Percentiles rank a stretch among this genome's conserved stretches.
These are phyloP conservation scores for Teunomyces pallodes DNA, from an alignment of 805 yeast species.

Conservation along the genomic window DNA sequence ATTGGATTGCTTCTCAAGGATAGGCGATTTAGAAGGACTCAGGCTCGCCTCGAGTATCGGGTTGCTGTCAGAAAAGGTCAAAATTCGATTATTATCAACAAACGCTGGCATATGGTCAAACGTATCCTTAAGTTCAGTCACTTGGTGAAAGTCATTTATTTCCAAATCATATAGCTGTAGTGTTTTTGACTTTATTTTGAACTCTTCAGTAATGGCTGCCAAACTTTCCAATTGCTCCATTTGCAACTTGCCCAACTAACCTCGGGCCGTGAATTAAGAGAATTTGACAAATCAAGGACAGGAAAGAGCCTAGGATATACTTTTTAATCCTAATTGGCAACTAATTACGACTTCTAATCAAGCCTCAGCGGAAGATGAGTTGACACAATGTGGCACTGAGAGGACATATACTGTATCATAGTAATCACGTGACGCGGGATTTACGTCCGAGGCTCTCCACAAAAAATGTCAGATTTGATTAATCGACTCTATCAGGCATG, in stretches of 20 bases:
- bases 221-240: conserved; percentile 23
- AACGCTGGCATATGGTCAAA: conserved; percentile 1
- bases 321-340: not conserved
- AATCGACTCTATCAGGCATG: conserved; percentile 38
- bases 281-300: no score
- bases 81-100: not conserved
- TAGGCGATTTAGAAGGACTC: not conserved
- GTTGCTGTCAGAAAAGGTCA: not conserved
- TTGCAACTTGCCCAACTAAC: not conserved
- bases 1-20: not conserved
- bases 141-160: not conserved
- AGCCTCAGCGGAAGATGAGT: not conserved
- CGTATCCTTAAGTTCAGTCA: not conserved
- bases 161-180: conserved; percentile 13
- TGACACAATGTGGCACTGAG: not conserved
- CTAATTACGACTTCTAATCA: not conserved
- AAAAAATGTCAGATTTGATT: not conserved
- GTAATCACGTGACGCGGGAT: not conserved
- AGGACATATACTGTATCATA: not conserved
- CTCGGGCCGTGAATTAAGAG: not conserved
- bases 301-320: no score
- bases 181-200: conserved; percentile 13
- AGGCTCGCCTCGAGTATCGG: not conserved
- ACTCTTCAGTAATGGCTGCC: conserved; percentile 16
- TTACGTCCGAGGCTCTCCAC: conserved; percentile 6